Base-by-base conservation (phyloP, 1,284 basidiomycete genomes). In the Apiotrichum siamense region DNA sequence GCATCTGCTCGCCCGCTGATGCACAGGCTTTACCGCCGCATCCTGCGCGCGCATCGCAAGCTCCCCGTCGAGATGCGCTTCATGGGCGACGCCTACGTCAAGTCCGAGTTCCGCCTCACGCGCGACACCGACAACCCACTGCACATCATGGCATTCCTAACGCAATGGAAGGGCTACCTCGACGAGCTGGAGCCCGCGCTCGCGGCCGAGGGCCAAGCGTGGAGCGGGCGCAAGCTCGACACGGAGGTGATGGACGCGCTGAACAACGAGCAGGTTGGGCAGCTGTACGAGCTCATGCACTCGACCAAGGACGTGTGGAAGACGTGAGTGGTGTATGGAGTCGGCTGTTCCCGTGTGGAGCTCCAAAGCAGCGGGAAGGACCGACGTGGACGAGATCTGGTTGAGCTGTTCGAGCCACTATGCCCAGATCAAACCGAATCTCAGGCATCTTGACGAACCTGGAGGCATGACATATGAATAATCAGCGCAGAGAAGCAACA, bases 261-360 rank as follows among this genome's bases (percentile, higher is more conserved):
- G 81, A 90, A 87, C n/a, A 74, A 78, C 44, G 74, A 93, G 69
- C 91, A 96, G 69, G 77, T 94, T 5, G 87, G 87, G 1, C 91
- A 96, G 69, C 74, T 96, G 38, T 90, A 93, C 66, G 89, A 93
- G 70, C 78, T 97, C 52, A 90, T 93, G 88, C 85, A 88, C 59
- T 87, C 83, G 1, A 84, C 88, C 0, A 88, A 87, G 66, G 84
- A 85, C 53, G 78, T 92, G 13, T 92, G 87, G 87, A 90, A 85
- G 67, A 66, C 63, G 67, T 75, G 54, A 65, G 73, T 70, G 6
- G 6, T 7, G 20, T 7, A 36, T 3, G 12, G 6, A 1, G 21
- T 3, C 1, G 40, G 20, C 29, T 2, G 26, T 9, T n/a, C n/a
- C 18, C 3, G 13, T 10, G 20, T 9, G 18, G 18, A 43, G 18